Evolutionary conservation across 306 rosid species (phyloP), one percentile per base, ranked within the genome.

Genomic region (Medicago truncatula): DNA sequence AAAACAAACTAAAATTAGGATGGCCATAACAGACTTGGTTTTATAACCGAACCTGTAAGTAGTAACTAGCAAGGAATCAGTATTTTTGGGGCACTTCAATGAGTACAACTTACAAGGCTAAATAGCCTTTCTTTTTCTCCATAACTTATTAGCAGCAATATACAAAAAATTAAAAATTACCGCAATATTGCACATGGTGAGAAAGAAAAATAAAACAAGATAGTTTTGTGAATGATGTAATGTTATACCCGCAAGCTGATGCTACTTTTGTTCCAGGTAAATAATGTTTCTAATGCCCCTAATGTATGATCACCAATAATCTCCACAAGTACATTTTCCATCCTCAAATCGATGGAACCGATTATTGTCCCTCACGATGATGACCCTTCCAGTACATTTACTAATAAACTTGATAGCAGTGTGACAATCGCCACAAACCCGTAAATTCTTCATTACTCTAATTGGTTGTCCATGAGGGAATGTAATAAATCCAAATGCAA

Each of bases 401-500:
- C 96, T 90, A 81, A 94, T 88, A 71, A 83, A 88, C 87, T 94
- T 94, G 77, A 92, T 88, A 0, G 96, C 97, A 56, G 73, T 83
- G 63, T 94, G 95, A 80, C 97, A 94, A 84, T 91, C 98, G 13
- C 98, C 98, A 78, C 98, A 88, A 13, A 94, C 97, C 8, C 96
- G 89, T 89, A 94, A 82, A 74, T 94, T 92, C 85, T 92, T 92
- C 98, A 94, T 92, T 3, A 94, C 89, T 81, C 93, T 90, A 43
- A 94, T 94, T 1, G 95, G 92, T 62, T 96, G 80, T 46, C 86
- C 89, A 0, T 79, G 71, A 10, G 89, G 95, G 76, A 94, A 87
- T 14, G 89, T 78, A 38, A 88, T 83, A 18, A 94, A 87, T 4
- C 93, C 96, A 73, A 92, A 94, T 0, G 96, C 96, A 57, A 94